Evolutionary conservation across 805 yeast species (phyloP).

Genomic region (Candida germanica): DNA sequence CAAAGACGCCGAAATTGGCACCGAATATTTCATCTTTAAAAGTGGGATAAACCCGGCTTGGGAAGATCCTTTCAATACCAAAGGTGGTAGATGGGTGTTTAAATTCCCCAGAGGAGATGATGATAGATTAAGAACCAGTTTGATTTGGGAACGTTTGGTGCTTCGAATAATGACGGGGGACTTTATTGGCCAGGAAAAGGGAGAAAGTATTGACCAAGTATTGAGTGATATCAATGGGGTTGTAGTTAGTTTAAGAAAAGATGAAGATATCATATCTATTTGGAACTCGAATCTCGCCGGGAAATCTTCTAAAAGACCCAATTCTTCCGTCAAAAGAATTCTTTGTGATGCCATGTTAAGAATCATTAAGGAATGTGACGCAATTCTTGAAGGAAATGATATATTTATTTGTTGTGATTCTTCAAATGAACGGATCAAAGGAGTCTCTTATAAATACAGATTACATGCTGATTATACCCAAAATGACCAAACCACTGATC

Average conservation of each 20-base stretch:
- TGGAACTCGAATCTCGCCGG: constrained; percentile 53
- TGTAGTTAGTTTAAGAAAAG: constrained; percentile 55
- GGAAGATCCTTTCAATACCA: constrained; percentile 61
- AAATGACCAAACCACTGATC: no score
- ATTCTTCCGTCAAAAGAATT: constrained; percentile 28
- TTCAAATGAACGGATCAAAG: constrained; percentile 39
- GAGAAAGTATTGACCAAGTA: constrained; percentile 35
- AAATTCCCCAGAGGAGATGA: constrained; percentile 37
- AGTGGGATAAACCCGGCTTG: constrained; percentile 61
- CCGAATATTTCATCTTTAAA: constrained; percentile 57
- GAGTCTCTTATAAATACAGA: constrained; percentile 46
- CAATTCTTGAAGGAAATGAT: constrained; percentile 17
- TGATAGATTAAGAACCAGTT: constrained; percentile 32
- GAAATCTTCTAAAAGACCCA: constrained; percentile 18
- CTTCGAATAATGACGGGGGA: constrained; percentile 51
- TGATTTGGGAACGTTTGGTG: constrained; percentile 57
- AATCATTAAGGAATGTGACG: constrained; percentile 47
- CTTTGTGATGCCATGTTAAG: constrained; percentile 46
- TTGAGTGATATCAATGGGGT: constrained; percentile 56
- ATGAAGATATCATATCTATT: constrained; percentile 55
- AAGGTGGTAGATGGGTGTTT: constrained; percentile 64
- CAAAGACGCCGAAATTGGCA: constrained; percentile 39
- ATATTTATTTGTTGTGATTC: not conserved
- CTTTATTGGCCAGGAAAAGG: constrained; percentile 38
- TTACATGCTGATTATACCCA: constrained; percentile 42